A percentile compares a stretch with the other conserved stretches of the same genome.
These are phyloP conservation scores for Pythium insidiosum DNA, from an alignment of 352 stramenopile species.

Conservation along the genomic window DNA sequence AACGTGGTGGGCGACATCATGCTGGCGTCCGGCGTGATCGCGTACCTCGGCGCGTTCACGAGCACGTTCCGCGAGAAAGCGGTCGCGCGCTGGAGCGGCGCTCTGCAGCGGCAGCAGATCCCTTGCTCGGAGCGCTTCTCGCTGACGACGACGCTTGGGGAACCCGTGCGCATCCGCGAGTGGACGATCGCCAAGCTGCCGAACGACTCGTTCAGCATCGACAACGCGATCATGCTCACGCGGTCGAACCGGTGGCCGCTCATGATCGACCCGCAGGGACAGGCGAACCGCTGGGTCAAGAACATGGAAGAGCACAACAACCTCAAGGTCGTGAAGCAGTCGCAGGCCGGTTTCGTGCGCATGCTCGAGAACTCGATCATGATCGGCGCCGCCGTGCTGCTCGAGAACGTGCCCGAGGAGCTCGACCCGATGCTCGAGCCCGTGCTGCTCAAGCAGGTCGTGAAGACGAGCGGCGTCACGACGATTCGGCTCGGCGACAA, in stretches of 20 bases:
- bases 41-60: constrained; percentile 92
- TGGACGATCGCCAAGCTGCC: constrained; percentile 95
- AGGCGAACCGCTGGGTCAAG: constrained; percentile 94
- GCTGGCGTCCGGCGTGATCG: constrained; percentile 90
- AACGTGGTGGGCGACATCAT: constrained; percentile 93
- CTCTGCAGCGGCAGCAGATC: constrained; percentile 58
- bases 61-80: constrained; percentile 86
- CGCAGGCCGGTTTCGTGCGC: constrained; percentile 89
- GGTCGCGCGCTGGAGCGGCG: constrained; percentile 74
- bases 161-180: constrained; percentile 88
- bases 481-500: constrained; percentile 92
- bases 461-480: constrained; percentile 81
- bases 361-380: constrained; percentile 95
- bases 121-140: constrained; percentile 76
- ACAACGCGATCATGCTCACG: constrained; percentile 94
- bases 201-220: constrained; percentile 93
- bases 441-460: constrained; percentile 90
- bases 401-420: constrained; percentile 92
- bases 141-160: constrained; percentile 84
- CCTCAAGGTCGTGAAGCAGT: constrained; percentile 93
- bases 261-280: constrained; percentile 95
- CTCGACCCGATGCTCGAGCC: constrained; percentile 94
- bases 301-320: constrained; percentile 90
- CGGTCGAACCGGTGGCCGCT: constrained; percentile 90
- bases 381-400: constrained; percentile 88